phyloP scores from a whole-genome alignment of 805 yeast species.

The Candida caryicola region DNA sequence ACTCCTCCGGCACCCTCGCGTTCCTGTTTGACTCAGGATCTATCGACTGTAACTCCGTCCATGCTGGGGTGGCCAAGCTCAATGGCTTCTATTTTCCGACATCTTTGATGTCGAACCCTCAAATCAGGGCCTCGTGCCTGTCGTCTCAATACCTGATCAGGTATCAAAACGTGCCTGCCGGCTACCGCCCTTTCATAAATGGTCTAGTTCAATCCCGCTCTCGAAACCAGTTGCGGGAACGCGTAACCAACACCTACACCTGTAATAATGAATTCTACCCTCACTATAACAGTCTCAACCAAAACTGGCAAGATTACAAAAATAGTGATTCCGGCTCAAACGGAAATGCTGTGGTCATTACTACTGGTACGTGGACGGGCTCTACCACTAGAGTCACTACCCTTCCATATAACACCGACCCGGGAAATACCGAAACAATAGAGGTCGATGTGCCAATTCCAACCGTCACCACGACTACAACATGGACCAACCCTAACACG shows the following conservation, averaged over 20 bases:
- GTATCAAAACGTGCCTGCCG: conserved; percentile 26
- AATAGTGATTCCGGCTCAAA: conserved; percentile 7
- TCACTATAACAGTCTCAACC: no score
- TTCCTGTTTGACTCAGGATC: conserved; percentile 18
- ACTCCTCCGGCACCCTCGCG: conserved; percentile 17
- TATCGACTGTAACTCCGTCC: conserved; percentile 21
- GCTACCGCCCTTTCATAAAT: conserved; percentile 26
- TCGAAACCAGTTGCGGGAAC: no score
- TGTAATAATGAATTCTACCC: no score
- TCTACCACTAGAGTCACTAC: conserved; percentile 19
- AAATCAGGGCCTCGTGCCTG: conserved; percentile 15
- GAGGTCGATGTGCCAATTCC: conserved; percentile 15
- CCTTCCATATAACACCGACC: conserved; percentile 5
- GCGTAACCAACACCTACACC: no score
- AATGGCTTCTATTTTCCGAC: conserved; percentile 22
- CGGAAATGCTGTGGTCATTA: conserved; percentile 7
- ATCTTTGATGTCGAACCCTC: conserved; percentile 1
- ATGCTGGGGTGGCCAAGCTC: conserved; percentile 19
- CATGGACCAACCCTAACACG: conserved; percentile 7
- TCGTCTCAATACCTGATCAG: neutral
- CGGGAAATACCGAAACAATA: conserved; percentile 13
- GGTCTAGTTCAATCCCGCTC: no score
- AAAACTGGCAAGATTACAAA: conserved; percentile 6
- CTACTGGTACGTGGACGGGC: conserved; percentile 18
- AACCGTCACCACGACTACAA: conserved; percentile 5